Conservation (phyloP, 768 basidiomycete species). For the Russula foetens region DNA sequence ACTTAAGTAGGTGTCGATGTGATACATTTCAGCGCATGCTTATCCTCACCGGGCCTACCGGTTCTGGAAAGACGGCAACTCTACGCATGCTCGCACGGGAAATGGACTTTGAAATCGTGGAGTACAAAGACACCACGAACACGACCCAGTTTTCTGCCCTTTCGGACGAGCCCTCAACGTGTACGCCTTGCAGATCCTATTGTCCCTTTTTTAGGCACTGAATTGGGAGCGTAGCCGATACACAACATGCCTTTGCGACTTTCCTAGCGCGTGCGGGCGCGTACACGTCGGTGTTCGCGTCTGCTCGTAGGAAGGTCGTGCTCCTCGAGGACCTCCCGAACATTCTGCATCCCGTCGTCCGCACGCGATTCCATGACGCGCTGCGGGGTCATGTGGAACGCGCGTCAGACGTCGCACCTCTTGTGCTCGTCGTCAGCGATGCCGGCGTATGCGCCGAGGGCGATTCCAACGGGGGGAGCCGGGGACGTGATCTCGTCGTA, state of each 20-base stretch:
- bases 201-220: background rate
- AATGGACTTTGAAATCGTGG: slow-evolving; percentile 69
- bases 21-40: slow-evolving; percentile 62
- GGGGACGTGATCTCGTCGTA: slow-evolving; percentile 43
- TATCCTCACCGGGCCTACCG: slow-evolving; percentile 80
- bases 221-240: slow-evolving; percentile 4
- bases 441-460: slow-evolving; percentile 68
- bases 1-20: background rate
- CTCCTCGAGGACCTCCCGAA: slow-evolving; percentile 91
- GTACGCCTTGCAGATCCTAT: background rate
- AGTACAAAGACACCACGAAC: slow-evolving; percentile 45
- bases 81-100: slow-evolving; percentile 67
- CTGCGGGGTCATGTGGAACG: slow-evolving; percentile 47
- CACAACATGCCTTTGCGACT: slow-evolving; percentile 53
- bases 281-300: slow-evolving; percentile 45
- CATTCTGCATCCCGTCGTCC: slow-evolving; percentile 64
- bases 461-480: slow-evolving; percentile 41
- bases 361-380: slow-evolving; percentile 62
- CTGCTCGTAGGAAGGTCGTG: slow-evolving; percentile 37
- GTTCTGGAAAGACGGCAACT: slow-evolving; percentile 85
- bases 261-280: slow-evolving; percentile 65
- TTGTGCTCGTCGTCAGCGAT: slow-evolving; percentile 81
- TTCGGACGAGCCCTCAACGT: slow-evolving; percentile 1
- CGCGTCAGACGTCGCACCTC: slow-evolving; percentile 37
- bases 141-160: slow-evolving; percentile 50